Percentiles rank a stretch among this genome's conserved stretches.
Evolutionary conservation across 140 eudicot species (phyloP).

Genomic region (Ambrosia hybrid): DNA sequence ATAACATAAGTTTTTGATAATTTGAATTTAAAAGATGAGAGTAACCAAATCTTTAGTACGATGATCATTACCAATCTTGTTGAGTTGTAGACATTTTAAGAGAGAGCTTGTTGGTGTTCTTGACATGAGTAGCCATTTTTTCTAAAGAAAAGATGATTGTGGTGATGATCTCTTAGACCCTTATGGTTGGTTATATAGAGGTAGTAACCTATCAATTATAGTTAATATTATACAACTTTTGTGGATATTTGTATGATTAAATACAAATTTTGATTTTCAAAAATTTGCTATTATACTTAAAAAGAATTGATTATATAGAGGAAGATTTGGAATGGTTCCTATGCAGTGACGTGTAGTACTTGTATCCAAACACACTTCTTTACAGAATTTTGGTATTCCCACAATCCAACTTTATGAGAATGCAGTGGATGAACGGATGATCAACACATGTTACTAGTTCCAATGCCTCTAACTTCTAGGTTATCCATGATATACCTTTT

Average conservation of each 20-base stretch:
- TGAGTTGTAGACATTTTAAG: constrained; percentile 95
- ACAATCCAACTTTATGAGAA: constrained; percentile 2
- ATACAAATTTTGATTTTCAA: neutral
- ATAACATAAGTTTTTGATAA: neutral
- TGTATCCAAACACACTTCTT: constrained; percentile 1
- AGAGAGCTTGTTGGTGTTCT: constrained; percentile 47
- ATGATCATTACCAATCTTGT: constrained; percentile 54
- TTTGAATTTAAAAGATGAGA: neutral
- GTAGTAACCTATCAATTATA: neutral
- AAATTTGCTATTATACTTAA: neutral
- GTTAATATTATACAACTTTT: neutral
- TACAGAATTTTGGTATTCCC: neutral
- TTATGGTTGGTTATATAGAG: neutral
- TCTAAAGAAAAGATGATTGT: neutral
- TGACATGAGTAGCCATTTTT: constrained; percentile 47
- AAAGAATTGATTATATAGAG: neutral
- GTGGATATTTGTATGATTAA: neutral
- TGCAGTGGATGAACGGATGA: neutral
- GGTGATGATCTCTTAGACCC: neutral
- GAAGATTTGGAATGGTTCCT: neutral
- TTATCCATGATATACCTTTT: neutral
- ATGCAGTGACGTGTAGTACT: neutral
- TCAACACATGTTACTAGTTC: neutral
- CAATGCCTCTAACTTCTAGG: neutral
- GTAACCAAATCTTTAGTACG: neutral